Evolutionary conservation across 2,329 filamentous ascomycete species (phyloP).

Genomic region (Sporothrix brunneoviolacea): DNA sequence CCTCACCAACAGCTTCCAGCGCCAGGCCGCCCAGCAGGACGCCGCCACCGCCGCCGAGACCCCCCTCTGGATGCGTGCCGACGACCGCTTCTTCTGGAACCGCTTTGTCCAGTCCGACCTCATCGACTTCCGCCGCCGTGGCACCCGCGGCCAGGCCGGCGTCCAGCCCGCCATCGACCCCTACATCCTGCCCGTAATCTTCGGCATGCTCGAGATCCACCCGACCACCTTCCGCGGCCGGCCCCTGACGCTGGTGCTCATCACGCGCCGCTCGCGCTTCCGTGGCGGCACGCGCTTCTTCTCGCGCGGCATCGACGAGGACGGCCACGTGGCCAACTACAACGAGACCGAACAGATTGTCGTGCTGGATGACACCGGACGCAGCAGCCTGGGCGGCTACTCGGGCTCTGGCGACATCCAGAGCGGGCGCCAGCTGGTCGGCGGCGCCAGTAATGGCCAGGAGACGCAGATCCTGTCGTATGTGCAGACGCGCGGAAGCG

Average conservation of each 20-base stretch:
- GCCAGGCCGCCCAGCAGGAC: conserved; percentile 71
- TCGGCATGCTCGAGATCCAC: conserved; percentile 88
- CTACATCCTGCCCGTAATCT: conserved; percentile 92
- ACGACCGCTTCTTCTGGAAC: conserved; percentile 99
- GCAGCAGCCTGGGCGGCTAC: conserved; percentile 69
- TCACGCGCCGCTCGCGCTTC: conserved; percentile 82
- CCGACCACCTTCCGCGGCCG: conserved; percentile 80
- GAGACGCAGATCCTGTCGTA: conserved; percentile 90
- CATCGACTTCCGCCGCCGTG: conserved; percentile 72
- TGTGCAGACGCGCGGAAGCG: conserved; percentile 92
- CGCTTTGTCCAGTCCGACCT: conserved; percentile 84
- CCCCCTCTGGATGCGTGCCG: conserved; percentile 84
- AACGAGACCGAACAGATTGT: conserved; percentile 96
- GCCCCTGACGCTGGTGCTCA: conserved; percentile 75
- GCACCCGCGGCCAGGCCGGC: conserved; percentile 56
- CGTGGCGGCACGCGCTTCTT: conserved; percentile 91
- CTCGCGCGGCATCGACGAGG: conserved; percentile 85
- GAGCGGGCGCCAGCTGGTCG: conserved; percentile 57
- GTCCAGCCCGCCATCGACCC: conserved; percentile 75
- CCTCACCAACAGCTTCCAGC: conserved; percentile 93
- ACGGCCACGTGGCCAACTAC: conserved; percentile 95
- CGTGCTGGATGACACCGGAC: conserved; percentile 73
- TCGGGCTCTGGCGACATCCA: conserved; percentile 69
- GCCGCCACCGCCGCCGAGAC: conserved; percentile 31
- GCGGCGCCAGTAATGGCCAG: conserved; percentile 37